Evolutionary conservation across 139 green algal species (phyloP).

Genomic region (Nannochloris sp.): DNA sequence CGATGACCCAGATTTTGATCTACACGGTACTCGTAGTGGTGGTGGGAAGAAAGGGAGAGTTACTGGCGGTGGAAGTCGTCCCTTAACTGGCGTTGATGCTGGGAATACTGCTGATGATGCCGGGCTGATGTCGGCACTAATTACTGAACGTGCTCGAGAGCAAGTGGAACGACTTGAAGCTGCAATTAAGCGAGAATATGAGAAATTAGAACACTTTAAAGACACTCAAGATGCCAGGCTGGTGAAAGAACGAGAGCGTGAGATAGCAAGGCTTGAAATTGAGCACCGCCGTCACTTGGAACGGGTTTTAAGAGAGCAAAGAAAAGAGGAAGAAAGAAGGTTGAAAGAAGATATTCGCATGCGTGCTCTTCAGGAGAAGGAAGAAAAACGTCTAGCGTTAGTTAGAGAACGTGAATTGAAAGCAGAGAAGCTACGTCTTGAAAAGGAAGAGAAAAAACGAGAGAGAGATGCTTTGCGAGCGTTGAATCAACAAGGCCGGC

Average conservation of each 20-base stretch:
- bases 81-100: too few relatives aligned
- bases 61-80: too few relatives aligned
- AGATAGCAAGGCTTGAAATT: slow-evolving; percentile 34
- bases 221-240: slow-evolving; percentile 21
- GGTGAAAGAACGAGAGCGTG: slow-evolving; percentile 28
- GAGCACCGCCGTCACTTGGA: slow-evolving; percentile 33
- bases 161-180: slow-evolving; percentile 20
- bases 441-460: slow-evolving; percentile 33
- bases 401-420: slow-evolving; percentile 23
- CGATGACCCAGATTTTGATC: slow-evolving; percentile 19
- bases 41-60: neutral
- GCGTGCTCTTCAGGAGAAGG: slow-evolving; percentile 21
- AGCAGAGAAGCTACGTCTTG: slow-evolving; percentile 20
- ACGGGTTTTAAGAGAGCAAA: slow-evolving; percentile 17
- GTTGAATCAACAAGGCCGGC: slow-evolving; percentile 41
- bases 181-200: slow-evolving; percentile 17
- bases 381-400: slow-evolving; percentile 27
- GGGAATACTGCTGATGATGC: too few relatives aligned
- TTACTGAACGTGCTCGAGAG: slow-evolving; percentile 11
- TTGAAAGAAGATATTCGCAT: slow-evolving; percentile 27
- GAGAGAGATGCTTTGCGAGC: slow-evolving; percentile 65
- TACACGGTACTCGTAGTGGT: neutral
- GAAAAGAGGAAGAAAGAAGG: slow-evolving; percentile 33
- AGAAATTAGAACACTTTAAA: slow-evolving; percentile 20
- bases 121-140: too few relatives aligned